Evolutionary conservation across 495 filamentous ascomycete species (phyloP).

Genomic region (Podospora appendiculata): DNA sequence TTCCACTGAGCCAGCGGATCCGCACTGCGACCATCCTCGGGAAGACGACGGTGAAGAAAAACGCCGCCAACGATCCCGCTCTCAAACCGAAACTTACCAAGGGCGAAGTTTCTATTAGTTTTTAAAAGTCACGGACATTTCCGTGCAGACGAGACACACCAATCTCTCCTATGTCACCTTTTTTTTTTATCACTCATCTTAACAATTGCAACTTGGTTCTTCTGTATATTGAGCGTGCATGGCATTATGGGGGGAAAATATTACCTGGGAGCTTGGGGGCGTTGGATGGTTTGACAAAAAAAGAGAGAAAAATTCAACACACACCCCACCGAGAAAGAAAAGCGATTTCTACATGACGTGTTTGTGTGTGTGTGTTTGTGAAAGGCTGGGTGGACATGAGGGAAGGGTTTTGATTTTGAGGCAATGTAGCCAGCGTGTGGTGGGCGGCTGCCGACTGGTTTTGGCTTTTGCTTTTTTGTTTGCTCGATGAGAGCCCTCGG

Average conservation of each 20-base stretch:
- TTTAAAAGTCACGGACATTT: conserved; percentile 1
- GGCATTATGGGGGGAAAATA: conserved; percentile 10
- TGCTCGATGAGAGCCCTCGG: no score
- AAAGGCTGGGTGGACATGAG: not conserved
- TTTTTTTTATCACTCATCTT: conserved; percentile 2
- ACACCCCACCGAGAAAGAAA: not conserved
- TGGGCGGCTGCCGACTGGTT: no score
- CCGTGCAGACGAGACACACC: not conserved
- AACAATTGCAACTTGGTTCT: not conserved
- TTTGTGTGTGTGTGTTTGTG: not conserved
- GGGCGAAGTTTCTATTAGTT: conserved; percentile 9
- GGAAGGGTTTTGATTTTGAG: not conserved
- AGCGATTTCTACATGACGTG: no score
- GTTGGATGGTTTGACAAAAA: not conserved
- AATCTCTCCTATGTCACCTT: not conserved
- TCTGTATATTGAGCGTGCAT: conserved; percentile 14
- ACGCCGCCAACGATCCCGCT: conserved; percentile 38
- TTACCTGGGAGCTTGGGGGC: not conserved
- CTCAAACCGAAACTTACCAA: conserved; percentile 26
- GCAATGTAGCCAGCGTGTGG: no score
- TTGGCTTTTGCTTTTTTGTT: no score
- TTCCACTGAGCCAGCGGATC: conserved; percentile 69
- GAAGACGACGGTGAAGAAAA: conserved; percentile 41
- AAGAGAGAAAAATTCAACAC: not conserved
- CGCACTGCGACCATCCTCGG: conserved; percentile 46